Evolutionary conservation across 2,329 filamentous ascomycete species (phyloP).

Genomic region (Ophiostoma sp.): DNA sequence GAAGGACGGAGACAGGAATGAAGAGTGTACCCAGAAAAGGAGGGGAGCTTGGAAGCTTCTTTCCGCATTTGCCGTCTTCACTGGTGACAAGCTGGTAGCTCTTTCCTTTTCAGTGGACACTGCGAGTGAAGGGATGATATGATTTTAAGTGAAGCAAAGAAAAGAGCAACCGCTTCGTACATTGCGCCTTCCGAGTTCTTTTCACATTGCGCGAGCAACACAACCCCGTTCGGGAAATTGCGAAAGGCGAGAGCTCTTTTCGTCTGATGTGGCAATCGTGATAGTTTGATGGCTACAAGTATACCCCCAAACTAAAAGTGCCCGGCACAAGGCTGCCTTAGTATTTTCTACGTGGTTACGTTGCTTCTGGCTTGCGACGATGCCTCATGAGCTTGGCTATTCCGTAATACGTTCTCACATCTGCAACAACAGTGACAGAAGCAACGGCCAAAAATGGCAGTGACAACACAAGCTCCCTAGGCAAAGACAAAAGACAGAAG

Average conservation of each 20-base stretch:
- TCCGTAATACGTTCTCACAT: background rate
- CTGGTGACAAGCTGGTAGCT: background rate
- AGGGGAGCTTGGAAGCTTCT: slow-evolving; percentile 1
- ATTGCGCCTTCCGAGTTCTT: slow-evolving; percentile 11
- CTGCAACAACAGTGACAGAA: background rate
- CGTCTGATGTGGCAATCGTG: background rate
- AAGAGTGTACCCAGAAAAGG: background rate
- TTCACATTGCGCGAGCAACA: slow-evolving; percentile 4
- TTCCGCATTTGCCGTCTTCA: background rate
- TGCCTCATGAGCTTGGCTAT: background rate
- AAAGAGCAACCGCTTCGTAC: background rate
- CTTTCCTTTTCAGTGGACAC: background rate
- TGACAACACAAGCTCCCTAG: background rate
- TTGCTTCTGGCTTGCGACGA: background rate
- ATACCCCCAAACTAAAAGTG: background rate
- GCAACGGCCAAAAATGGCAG: background rate
- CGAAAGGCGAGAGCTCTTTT: background rate
- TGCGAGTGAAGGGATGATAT: background rate
- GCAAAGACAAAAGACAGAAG: background rate
- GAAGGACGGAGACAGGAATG: background rate
- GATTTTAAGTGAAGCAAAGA: background rate
- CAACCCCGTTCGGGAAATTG: slow-evolving; percentile 9
- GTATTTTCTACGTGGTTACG: background rate
- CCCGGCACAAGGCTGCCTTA: background rate
- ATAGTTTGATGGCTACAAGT: background rate